A percentile compares a stretch with the other conserved stretches of the same genome.
These are phyloP conservation scores for Flaveria floridana DNA, from an alignment of 140 eudicot genomes.

Conservation along the genomic window DNA sequence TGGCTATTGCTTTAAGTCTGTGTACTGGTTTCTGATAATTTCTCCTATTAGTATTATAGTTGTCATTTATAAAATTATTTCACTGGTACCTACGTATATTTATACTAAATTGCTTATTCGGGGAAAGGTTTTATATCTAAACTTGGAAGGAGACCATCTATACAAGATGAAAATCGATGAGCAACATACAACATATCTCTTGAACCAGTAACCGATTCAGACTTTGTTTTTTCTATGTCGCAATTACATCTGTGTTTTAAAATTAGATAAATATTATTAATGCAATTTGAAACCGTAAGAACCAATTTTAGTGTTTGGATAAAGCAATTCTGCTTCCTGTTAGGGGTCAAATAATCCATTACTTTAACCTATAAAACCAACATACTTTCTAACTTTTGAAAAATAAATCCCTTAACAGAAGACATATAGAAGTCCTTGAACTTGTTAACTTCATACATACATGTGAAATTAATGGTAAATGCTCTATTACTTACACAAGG, in stretches of 20 bases:
- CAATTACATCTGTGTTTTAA: constrained; percentile 5
- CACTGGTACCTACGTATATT: neutral
- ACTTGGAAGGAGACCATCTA: constrained; percentile 54
- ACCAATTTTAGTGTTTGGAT: constrained; percentile 2
- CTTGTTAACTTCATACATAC: neutral
- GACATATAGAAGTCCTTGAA: neutral
- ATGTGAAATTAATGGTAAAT: neutral
- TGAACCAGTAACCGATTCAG: constrained; percentile 44
- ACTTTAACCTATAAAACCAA: neutral
- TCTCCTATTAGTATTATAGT: neutral
- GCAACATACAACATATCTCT: constrained; percentile 56
- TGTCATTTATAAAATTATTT: neutral
- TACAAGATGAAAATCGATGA: constrained; percentile 81
- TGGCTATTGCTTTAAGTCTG: neutral
- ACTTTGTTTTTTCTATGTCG: constrained; percentile 61
- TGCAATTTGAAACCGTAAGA: neutral
- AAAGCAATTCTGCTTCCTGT: neutral
- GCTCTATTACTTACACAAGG: neutral
- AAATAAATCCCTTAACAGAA: neutral
- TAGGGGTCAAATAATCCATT: neutral
- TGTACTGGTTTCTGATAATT: neutral
- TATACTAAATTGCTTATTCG: constrained; percentile 28
- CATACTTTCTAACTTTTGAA: neutral
- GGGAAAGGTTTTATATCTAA: constrained; percentile 63
- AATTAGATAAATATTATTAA: neutral